Conservation (phyloP, 179 eudicot species). For the Spergularia azorica region DNA sequence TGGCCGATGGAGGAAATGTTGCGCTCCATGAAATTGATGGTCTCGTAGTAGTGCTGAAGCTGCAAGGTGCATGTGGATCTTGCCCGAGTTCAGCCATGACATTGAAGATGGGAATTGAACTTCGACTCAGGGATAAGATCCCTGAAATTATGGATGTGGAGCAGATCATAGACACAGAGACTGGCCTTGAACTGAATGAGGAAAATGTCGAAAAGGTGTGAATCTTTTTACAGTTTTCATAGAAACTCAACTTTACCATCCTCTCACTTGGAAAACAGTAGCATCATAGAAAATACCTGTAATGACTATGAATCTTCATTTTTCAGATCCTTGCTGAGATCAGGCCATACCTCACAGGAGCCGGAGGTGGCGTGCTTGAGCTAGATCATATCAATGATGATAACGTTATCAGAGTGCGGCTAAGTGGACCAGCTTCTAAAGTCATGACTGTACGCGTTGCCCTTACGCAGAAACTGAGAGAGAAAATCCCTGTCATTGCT, state of each 20-base stretch:
- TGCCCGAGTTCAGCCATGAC: conserved; percentile 99
- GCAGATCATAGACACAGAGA: conserved; percentile 83
- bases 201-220: conserved; percentile 86
- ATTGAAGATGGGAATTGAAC: conserved; percentile 81
- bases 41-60: conserved; percentile 77
- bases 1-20: conserved; percentile 98
- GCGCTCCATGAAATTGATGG: conserved; percentile 93
- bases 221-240: background rate
- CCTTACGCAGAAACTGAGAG: conserved; percentile 84
- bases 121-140: conserved; percentile 80
- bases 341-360: conserved; percentile 84
- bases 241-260: no score
- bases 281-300: background rate
- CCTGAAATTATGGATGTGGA: conserved; percentile 88
- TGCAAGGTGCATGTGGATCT: conserved; percentile 97
- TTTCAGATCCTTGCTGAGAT: conserved; percentile 79
- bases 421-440: conserved; percentile 87
- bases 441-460: conserved; percentile 97
- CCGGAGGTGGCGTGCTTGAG: conserved; percentile 88
- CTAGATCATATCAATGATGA: conserved; percentile 56
- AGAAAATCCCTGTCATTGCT: conserved; percentile 77
- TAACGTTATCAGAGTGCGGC: conserved; percentile 60
- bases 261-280: background rate
- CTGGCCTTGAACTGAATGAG: conserved; percentile 85
- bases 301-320: background rate